A percentile compares a stretch with the other conserved stretches of the same genome.
Evolutionary conservation across 1,284 basidiomycete species (phyloP).

Genomic region (Microstroma glucosiphilum): DNA sequence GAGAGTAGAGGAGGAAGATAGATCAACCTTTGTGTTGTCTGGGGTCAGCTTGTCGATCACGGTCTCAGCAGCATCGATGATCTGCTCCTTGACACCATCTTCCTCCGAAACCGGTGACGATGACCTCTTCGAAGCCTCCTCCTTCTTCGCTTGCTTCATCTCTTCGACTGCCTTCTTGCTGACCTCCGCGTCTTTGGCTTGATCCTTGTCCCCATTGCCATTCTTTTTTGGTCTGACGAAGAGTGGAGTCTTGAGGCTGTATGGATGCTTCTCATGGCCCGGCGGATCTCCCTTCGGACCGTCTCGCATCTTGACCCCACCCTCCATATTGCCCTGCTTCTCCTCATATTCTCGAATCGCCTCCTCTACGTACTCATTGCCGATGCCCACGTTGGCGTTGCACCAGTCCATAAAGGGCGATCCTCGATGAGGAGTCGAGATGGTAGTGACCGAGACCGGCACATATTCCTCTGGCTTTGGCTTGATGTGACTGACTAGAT

Average conservation of each 20-base stretch:
- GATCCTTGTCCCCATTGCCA: not conserved
- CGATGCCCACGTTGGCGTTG: constrained; percentile 50
- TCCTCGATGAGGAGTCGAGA: constrained; percentile 89
- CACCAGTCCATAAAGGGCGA: constrained; percentile 99
- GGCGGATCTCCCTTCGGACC: not conserved
- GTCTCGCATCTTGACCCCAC: not conserved
- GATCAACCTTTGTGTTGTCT: not conserved
- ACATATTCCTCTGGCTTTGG: constrained; percentile 66
- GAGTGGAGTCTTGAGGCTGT: constrained; percentile 42
- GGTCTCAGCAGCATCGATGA: constrained; percentile 14
- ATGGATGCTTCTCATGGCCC: constrained; percentile 21
- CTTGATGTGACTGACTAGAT: constrained; percentile 77
- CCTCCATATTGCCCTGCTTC: not conserved
- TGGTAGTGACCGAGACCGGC: constrained; percentile 79
- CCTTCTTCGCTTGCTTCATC: constrained; percentile 13
- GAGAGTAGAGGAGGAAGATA: constrained; percentile 18
- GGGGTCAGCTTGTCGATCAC: not conserved
- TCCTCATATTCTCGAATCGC: constrained; percentile 31
- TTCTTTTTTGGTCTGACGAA: constrained; percentile 31
- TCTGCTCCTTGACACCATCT: constrained; percentile 20
- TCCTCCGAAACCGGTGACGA: too few species aligned
- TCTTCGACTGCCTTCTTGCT: constrained; percentile 11
- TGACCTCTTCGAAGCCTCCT: constrained; percentile 7
- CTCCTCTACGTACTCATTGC: constrained; percentile 43
- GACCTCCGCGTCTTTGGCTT: constrained; percentile 3